A percentile compares a stretch with the other conserved stretches of the same genome.
Conservation (phyloP, 2,329 filamentous ascomycete genomes). For the Rutstroemia sp. region DNA sequence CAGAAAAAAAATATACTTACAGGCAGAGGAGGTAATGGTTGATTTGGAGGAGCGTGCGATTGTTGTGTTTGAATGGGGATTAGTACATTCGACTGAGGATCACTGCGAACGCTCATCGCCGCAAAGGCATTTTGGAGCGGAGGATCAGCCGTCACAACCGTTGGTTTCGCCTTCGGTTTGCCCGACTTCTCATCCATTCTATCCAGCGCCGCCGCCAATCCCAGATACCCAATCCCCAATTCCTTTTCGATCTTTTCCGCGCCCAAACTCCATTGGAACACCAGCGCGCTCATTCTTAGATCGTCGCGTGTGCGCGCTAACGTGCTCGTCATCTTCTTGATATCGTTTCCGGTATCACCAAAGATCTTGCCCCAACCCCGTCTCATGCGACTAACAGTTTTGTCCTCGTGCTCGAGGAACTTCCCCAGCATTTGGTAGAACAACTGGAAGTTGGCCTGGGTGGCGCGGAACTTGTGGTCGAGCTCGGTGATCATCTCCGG, state of each 20-base stretch:
- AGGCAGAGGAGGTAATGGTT: constrained; percentile 1
- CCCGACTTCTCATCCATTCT: constrained; percentile 31
- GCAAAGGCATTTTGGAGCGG: neutral
- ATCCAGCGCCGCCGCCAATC: constrained; percentile 57
- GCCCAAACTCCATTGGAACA: constrained; percentile 60
- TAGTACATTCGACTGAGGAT: neutral
- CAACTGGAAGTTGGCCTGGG: constrained; percentile 53
- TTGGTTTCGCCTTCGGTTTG: neutral
- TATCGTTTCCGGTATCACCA: constrained; percentile 44
- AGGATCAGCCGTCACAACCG: neutral
- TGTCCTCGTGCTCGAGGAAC: constrained; percentile 31
- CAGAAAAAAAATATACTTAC: no score
- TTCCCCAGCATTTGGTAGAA: constrained; percentile 58
- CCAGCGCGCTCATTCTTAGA: constrained; percentile 54
- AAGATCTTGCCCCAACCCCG: constrained; percentile 59
- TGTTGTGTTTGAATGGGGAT: constrained; percentile 1
- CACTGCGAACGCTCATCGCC: neutral
- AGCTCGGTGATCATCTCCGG: constrained; percentile 56
- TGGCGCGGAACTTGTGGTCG: constrained; percentile 54
- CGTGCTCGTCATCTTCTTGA: constrained; percentile 51
- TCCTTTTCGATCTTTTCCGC: constrained; percentile 50
- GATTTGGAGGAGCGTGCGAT: constrained; percentile 3
- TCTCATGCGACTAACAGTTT: constrained; percentile 20
- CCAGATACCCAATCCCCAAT: constrained; percentile 60
- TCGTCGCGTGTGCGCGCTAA: constrained; percentile 53